phyloP scores from a whole-genome alignment of 139 green algal species.

The Chlorella vulgaris region DNA sequence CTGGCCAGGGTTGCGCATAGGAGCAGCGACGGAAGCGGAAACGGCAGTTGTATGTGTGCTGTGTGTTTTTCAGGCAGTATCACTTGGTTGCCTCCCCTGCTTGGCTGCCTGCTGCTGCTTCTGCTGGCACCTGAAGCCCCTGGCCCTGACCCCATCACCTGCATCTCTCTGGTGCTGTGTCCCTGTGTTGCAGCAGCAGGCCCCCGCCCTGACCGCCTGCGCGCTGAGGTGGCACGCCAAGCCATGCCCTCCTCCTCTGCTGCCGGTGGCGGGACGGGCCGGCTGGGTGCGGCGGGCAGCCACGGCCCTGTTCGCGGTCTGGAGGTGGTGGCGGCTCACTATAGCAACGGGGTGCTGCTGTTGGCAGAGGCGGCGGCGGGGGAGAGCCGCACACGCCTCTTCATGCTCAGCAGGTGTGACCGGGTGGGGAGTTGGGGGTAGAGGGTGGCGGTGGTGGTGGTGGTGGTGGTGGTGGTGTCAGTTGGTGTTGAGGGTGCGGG shows the following conservation, averaged over 20 bases:
- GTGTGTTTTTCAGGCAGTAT: too few relatives aligned
- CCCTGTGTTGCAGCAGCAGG: not conserved
- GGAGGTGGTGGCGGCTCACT: slow-evolving; percentile 71
- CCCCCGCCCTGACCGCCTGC: slow-evolving; percentile 53
- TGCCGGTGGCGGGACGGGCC: not conserved
- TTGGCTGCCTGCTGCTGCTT: too few relatives aligned
- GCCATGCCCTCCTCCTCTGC: slow-evolving; percentile 41
- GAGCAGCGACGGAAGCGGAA: too few relatives aligned
- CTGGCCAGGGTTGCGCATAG: not conserved
- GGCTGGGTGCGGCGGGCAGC: not conserved
- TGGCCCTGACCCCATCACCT: not conserved
- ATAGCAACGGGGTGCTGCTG: slow-evolving; percentile 68
- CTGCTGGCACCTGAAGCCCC: too few relatives aligned
- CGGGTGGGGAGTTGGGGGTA: not conserved
- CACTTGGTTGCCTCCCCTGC: too few relatives aligned
- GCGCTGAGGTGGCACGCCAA: slow-evolving; percentile 60
- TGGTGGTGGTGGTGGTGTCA: too few relatives aligned
- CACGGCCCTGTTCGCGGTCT: slow-evolving; percentile 43
- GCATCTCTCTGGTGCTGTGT: not conserved
- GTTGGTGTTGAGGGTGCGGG: too few relatives aligned
- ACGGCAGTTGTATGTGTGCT: too few relatives aligned
- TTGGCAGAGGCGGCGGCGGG: slow-evolving; percentile 60
- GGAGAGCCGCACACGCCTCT: slow-evolving; percentile 39
- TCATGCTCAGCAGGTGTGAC: slow-evolving; percentile 32
- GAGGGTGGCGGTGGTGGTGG: not conserved